Evolutionary conservation across 2,329 filamentous ascomycete genomes (phyloP), one percentile per base, ranked within the genome.

Genomic region (Metarhizium guizhouense): DNA sequence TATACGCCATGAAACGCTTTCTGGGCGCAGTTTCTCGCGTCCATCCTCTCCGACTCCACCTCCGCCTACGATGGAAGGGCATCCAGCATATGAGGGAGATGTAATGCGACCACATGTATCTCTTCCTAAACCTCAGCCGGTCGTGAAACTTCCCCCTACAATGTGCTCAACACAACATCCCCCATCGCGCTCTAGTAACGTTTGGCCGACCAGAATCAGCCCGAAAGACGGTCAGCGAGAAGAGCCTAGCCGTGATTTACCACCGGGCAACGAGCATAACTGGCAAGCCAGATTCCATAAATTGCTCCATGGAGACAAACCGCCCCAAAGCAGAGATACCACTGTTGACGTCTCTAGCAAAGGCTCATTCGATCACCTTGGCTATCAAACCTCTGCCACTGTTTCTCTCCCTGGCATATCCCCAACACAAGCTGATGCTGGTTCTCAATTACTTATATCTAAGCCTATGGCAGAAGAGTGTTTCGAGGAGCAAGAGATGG

Each of bases 231-330:
- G 58, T 16, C 56, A 60, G 6, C 62, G 64, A 42, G 63, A 58
- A 20, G 58, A 64, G 14, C 61, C 61, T 25, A 58, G 55, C 6
- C 61, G 66, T 6, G 54, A 58, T 7, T 36, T 45, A 6, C 48
- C 49, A 10, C 60, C 61, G 48, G 62, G 63, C 29, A 65, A 65
- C 16, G 74, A 76, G 52, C 65, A 66, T 53, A 78, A 79, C 54
- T 93, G 91, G 91, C 90, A 95, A 69, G 86, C 88, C 63, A 85
- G 85, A 64, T 91, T 96, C 68, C 91, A 95, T 69, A 85, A 80
- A 49, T 78, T 95, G 48, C 79, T 96, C 40, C 82, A 84, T 62
- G 83, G 83, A n/a, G 74, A 75, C 43, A 91, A 87, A 66, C 77
- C 83, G 7, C 72, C 79, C 20, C 76, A 76, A 14, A 76, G 78